Evolutionary conservation across 768 basidiomycete genomes (phyloP).

Genomic region (Trametes cingulata): DNA sequence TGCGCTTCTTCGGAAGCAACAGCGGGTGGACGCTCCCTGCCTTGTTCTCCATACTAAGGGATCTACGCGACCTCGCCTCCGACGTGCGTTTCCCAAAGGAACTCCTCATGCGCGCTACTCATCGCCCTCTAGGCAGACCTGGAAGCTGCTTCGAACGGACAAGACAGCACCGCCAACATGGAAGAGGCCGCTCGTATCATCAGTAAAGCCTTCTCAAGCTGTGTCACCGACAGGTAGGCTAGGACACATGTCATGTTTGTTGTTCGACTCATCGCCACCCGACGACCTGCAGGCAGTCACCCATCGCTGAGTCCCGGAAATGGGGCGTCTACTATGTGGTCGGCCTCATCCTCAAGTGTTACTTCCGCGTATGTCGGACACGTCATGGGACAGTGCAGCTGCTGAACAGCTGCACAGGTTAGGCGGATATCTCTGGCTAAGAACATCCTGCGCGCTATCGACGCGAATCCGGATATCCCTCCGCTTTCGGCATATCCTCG

Average conservation of each 20-base stretch:
- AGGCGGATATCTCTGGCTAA: constrained; percentile 89
- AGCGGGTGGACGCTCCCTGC: constrained; percentile 87
- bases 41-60: constrained; percentile 77
- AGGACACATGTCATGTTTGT: neutral
- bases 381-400: neutral
- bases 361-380: constrained; percentile 74
- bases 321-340: constrained; percentile 95
- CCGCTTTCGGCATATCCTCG: constrained; percentile 73
- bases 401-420: constrained; percentile 51
- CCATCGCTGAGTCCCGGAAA: constrained; percentile 72
- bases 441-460: constrained; percentile 87
- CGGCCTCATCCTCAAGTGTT: constrained; percentile 87
- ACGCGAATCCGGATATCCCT: constrained; percentile 85
- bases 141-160: constrained; percentile 40
- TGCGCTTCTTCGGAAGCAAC: constrained; percentile 77
- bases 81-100: constrained; percentile 61
- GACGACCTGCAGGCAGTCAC: constrained; percentile 52
- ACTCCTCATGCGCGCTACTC: too few species aligned
- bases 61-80: constrained; percentile 82
- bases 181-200: constrained; percentile 87
- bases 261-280: neutral
- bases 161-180: constrained; percentile 48
- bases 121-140: constrained; percentile 52
- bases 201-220: constrained; percentile 86
- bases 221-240: constrained; percentile 77